These are phyloP conservation scores for Fusarium nodosum DNA, from an alignment of 2,329 filamentous ascomycete genomes.

Conservation along the genomic window DNA sequence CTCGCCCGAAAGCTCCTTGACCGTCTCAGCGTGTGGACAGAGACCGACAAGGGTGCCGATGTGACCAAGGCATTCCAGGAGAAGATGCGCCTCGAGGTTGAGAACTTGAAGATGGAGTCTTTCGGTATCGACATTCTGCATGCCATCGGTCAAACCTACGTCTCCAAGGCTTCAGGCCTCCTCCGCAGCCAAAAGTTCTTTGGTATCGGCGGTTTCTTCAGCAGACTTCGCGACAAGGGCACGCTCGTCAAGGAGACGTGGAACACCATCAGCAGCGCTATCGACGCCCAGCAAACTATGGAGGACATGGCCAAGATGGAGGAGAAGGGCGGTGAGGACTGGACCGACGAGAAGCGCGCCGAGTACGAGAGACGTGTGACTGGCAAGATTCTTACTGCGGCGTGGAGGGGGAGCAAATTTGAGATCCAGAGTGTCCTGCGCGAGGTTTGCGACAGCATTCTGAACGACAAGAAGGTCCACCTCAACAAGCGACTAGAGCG, in stretches of 20 bases:
- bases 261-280: conserved; percentile 96
- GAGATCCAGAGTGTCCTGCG: conserved; percentile 97
- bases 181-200: conserved; percentile 97
- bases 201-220: conserved; percentile 95
- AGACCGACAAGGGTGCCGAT: conserved; percentile 89
- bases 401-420: conserved; percentile 96
- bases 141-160: conserved; percentile 91
- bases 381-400: conserved; percentile 96
- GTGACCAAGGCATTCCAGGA: conserved; percentile 92
- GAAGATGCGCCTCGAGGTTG: conserved; percentile 93
- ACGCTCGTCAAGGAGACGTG: conserved; percentile 97
- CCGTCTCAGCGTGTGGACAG: conserved; percentile 93
- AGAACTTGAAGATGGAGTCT: conserved; percentile 99
- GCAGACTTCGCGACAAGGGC: conserved; percentile 94
- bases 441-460: conserved; percentile 91
- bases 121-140: conserved; percentile 97
- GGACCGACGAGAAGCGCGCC: conserved; percentile 96
- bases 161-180: conserved; percentile 87
- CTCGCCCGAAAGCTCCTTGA: conserved; percentile 88
- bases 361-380: conserved; percentile 97
- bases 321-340: conserved; percentile 93
- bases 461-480: conserved; percentile 83
- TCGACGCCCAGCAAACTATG: conserved; percentile 98
- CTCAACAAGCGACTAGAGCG: conserved; percentile 89
- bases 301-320: conserved; percentile 98